phyloP scores from a whole-genome alignment of 78 protist genomes.

The Pigoraptor vietnamica region DNA sequence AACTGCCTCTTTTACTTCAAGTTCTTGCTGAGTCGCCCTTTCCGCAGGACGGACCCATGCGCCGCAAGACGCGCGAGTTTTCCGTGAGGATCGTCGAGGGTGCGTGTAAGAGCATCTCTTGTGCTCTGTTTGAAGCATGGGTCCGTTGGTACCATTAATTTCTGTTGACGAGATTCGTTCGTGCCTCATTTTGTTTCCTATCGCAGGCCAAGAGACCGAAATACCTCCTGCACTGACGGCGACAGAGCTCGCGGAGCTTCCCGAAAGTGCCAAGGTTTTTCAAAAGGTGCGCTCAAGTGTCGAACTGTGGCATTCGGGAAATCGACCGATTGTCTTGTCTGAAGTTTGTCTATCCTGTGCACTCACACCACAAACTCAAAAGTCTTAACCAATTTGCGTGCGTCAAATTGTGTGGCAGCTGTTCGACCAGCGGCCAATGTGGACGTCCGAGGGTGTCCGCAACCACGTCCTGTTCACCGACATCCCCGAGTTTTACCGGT shows the following conservation, averaged over 20 bases:
- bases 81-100: not conserved
- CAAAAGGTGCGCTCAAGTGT: too few relatives aligned
- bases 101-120: not conserved
- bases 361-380: too few relatives aligned
- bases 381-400: not conserved
- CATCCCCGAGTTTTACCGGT: not conserved
- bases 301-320: too few relatives aligned
- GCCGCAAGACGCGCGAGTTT: too few relatives aligned
- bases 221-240: not conserved
- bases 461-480: not conserved
- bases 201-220: not conserved
- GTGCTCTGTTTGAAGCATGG: not conserved
- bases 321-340: not conserved
- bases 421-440: not conserved
- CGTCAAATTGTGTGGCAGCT: not conserved
- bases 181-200: not conserved
- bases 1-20: not conserved
- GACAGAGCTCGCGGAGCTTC: not conserved
- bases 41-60: too few relatives aligned
- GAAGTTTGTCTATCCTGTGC: too few relatives aligned
- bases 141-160: too few relatives aligned
- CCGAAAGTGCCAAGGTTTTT: not conserved
- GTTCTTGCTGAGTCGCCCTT: not conserved
- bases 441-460: too few relatives aligned
- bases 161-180: too few relatives aligned